Evolutionary conservation across 83 land plant species (phyloP).

Genomic region (Isoetes engelmannii): DNA sequence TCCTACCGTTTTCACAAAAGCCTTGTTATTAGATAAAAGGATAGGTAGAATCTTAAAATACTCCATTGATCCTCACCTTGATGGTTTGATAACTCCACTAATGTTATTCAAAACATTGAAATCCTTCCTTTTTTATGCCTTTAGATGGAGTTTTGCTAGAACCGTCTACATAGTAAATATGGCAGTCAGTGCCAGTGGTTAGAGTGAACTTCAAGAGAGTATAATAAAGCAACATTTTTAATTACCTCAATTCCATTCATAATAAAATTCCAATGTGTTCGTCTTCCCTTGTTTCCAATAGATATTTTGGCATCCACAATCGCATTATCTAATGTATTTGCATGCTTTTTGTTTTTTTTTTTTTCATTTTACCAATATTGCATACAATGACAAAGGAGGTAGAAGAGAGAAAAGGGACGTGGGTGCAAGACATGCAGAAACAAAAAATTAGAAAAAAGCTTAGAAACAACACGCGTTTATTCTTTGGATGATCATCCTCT

Average conservation of each 20-base stretch:
- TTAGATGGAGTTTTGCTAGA: constrained; percentile 13
- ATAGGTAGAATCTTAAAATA: background rate
- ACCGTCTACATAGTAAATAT: no score
- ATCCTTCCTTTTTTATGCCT: constrained; percentile 29
- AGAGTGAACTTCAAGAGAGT: no score
- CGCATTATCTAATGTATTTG: constrained; percentile 30
- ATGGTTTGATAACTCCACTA: constrained; percentile 40
- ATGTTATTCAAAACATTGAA: constrained; percentile 33
- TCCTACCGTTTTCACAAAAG: no score
- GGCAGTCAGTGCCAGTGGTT: no score
- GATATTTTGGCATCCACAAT: constrained; percentile 24
- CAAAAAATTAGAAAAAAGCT: no score
- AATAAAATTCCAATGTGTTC: constrained; percentile 22
- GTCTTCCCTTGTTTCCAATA: constrained; percentile 24
- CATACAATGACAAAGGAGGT: no score
- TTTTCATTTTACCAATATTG: no score
- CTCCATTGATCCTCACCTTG: constrained; percentile 24
- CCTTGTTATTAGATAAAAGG: no score
- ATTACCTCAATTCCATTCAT: constrained; percentile 25
- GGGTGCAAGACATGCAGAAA: no score
- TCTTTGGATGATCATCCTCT: constrained; percentile 42
- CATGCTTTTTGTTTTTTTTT: no score
- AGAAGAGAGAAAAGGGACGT: no score
- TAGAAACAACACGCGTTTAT: constrained; percentile 15
- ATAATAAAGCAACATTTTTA: no score